Conservation (phyloP, 73 alveolate species). For the Uronychia setigera region DNA sequence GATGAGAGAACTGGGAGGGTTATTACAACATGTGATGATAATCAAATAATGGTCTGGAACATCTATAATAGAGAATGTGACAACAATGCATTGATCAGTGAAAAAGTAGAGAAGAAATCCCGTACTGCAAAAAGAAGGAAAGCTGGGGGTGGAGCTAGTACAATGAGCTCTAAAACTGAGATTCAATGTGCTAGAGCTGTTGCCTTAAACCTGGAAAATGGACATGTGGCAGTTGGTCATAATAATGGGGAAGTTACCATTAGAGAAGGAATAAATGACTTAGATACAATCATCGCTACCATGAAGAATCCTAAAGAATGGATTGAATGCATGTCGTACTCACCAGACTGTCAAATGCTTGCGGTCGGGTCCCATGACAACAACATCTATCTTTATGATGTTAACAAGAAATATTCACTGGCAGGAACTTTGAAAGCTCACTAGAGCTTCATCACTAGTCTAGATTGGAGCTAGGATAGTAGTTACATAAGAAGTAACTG, state of each 20-base stretch:
- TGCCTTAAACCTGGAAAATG: constrained; percentile 56
- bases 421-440: constrained; percentile 76
- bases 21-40: constrained; percentile 40
- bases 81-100: constrained; percentile 64
- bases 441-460: constrained; percentile 82
- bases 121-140: background rate
- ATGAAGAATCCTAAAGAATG: constrained; percentile 59
- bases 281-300: constrained; percentile 30
- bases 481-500: constrained; percentile 85
- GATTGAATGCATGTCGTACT: constrained; percentile 70
- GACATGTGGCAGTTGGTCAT: constrained; percentile 87
- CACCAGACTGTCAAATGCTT: constrained; percentile 41
- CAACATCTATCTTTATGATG: constrained; percentile 44
- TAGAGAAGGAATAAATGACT: constrained; percentile 26
- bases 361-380: constrained; percentile 85
- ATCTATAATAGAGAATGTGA: background rate
- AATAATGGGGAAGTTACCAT: constrained; percentile 73
- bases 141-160: constrained; percentile 29
- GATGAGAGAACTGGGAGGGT: constrained; percentile 8
- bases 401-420: constrained; percentile 11
- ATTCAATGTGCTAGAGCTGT: constrained; percentile 58
- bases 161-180: constrained; percentile 29
- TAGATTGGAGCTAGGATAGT: constrained; percentile 92
- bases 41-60: constrained; percentile 22
- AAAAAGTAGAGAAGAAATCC: constrained; percentile 58